These are phyloP conservation scores for Umbilicaria muhlenbergii DNA, from an alignment of 495 filamentous ascomycete genomes.

Conservation along the genomic window DNA sequence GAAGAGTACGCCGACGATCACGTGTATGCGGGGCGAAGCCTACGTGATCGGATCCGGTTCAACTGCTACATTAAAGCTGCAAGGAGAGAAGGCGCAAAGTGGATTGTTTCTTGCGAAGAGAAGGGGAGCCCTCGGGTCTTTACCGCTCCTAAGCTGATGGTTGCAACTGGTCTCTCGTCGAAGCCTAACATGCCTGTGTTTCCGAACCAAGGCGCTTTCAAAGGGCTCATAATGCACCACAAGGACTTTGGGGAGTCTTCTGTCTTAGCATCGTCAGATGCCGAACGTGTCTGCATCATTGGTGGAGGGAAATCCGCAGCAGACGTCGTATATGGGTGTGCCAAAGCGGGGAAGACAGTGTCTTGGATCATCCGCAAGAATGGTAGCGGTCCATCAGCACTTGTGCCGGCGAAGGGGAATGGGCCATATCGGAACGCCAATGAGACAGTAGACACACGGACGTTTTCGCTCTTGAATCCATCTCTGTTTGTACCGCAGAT, in stretches of 20 bases:
- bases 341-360: constrained; percentile 18
- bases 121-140: constrained; percentile 4
- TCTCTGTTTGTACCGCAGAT: not conserved
- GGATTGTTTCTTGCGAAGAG: constrained; percentile 11
- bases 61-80: constrained; percentile 15
- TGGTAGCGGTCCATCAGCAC: constrained; percentile 17
- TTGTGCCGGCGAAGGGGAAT: constrained; percentile 12
- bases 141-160: constrained; percentile 19
- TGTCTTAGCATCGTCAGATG: constrained; percentile 2
- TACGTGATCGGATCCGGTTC: constrained; percentile 11
- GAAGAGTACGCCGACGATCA: constrained; percentile 21
- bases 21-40: constrained; percentile 12
- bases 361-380: constrained; percentile 25
- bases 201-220: constrained; percentile 13
- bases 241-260: constrained; percentile 20
- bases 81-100: constrained; percentile 12
- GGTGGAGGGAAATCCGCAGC: constrained; percentile 29
- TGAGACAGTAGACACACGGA: constrained; percentile 4
- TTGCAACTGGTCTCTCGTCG: constrained; percentile 24
- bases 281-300: constrained; percentile 16
- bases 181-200: constrained; percentile 21
- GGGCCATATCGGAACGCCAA: constrained; percentile 16
- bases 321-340: constrained; percentile 24
- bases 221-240: constrained; percentile 23
- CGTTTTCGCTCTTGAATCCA: constrained; percentile 3